phyloP scores from a whole-genome alignment of 2,329 filamentous ascomycete species.

The Alternaria sp. region DNA sequence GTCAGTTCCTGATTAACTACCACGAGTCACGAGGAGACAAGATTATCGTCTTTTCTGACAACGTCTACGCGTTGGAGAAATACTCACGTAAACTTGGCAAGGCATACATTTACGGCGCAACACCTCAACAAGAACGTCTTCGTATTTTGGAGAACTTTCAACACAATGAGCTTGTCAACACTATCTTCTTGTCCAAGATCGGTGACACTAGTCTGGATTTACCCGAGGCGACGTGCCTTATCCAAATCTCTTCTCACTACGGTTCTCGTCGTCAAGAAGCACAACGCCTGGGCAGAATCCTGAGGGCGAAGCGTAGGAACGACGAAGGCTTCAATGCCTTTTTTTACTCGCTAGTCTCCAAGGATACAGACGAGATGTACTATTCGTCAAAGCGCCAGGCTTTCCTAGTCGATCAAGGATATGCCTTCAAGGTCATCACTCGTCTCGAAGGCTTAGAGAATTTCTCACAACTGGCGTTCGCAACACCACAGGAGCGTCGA shows the following conservation, averaged over 20 bases:
- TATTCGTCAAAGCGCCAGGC: slow-evolving; percentile 97
- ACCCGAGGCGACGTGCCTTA: slow-evolving; percentile 94
- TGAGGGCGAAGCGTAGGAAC: slow-evolving; percentile 93
- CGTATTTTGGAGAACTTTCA: slow-evolving; percentile 94
- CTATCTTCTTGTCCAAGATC: slow-evolving; percentile 95
- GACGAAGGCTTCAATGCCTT: slow-evolving; percentile 99
- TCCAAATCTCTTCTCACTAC: slow-evolving; percentile 97
- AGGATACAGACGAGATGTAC: slow-evolving; percentile 97
- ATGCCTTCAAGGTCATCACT: slow-evolving; percentile 99
- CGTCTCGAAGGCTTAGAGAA: slow-evolving; percentile 91
- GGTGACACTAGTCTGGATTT: slow-evolving; percentile 98
- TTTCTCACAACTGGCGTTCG: slow-evolving; percentile 81
- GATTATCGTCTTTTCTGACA: slow-evolving; percentile 98
- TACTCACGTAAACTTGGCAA: slow-evolving; percentile 88
- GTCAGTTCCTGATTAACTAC: slow-evolving; percentile 97
- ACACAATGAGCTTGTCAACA: slow-evolving; percentile 88
- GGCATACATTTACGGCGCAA: slow-evolving; percentile 90
- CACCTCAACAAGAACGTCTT: slow-evolving; percentile 84
- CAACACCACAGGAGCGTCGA: slow-evolving; percentile 78
- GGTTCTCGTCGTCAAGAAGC: slow-evolving; percentile 97
- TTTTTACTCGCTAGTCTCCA: slow-evolving; percentile 97
- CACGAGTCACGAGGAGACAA: slow-evolving; percentile 96
- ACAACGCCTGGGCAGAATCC: slow-evolving; percentile 89
- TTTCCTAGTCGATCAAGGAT: slow-evolving; percentile 96
- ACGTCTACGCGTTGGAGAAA: slow-evolving; percentile 88